A percentile compares a stretch with the other conserved stretches of the same genome.
Evolutionary conservation across 177 flowering plant species (phyloP).

Genomic region (Telopea speciosissima): DNA sequence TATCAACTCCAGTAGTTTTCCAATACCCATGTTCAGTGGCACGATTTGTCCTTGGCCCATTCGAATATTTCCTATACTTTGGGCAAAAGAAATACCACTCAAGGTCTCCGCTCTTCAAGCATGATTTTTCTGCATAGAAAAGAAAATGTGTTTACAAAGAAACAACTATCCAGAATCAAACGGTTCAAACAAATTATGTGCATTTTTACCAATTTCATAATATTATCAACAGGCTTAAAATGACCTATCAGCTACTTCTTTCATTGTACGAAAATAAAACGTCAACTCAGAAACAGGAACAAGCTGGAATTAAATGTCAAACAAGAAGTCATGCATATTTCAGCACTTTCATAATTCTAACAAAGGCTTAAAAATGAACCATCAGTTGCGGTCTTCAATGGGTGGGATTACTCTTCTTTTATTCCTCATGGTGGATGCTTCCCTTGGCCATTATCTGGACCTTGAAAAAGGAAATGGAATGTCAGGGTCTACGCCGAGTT

Average conservation of each 20-base stretch:
- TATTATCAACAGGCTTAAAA: neutral
- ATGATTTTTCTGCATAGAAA: slow-evolving; percentile 15
- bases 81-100: slow-evolving; percentile 25
- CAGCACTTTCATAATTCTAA: too few relatives aligned
- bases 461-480: too few relatives aligned
- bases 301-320: too few relatives aligned
- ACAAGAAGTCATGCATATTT: too few relatives aligned
- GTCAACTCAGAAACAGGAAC: neutral
- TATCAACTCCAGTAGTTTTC: slow-evolving; percentile 20
- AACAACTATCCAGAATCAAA: neutral
- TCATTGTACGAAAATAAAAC: neutral
- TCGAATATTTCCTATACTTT: slow-evolving; percentile 13
- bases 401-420: too few relatives aligned
- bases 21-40: slow-evolving; percentile 16
- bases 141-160: neutral
- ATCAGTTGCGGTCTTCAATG: too few relatives aligned
- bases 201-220: neutral
- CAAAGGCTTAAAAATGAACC: too few relatives aligned
- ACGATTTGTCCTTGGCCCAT: slow-evolving; percentile 14
- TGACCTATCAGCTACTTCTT: neutral
- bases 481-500: too few relatives aligned
- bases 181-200: neutral
- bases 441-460: too few relatives aligned
- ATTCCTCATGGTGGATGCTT: too few relatives aligned
- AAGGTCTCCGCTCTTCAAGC: slow-evolving; percentile 14